Percentiles rank a stretch among this genome's conserved stretches.
Evolutionary conservation across 108 stramenopile species (phyloP).

Genomic region (Nitzschia putrida): DNA sequence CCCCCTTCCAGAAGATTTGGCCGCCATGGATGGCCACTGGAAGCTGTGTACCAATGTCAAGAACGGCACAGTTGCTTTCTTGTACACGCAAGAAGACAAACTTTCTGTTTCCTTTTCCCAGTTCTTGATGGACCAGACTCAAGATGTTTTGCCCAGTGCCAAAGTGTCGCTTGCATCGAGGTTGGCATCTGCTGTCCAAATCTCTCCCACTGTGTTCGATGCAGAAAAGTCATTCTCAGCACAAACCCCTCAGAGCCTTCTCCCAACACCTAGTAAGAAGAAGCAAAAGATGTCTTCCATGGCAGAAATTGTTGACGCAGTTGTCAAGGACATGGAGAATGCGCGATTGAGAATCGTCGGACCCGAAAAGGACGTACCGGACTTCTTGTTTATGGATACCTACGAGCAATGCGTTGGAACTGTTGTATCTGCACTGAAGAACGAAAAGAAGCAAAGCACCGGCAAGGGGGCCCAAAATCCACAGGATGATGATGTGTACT

Average conservation of each 20-base stretch:
- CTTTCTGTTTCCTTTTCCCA: conserved; percentile 15
- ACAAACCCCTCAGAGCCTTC: no score
- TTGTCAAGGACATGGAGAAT: conserved; percentile 10
- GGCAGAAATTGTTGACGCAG: conserved; percentile 10
- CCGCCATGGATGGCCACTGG: conserved; percentile 15
- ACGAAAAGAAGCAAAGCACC: not conserved
- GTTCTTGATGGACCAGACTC: conserved; percentile 21
- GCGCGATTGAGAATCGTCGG: conserved; percentile 2
- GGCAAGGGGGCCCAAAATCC: conserved; percentile 4
- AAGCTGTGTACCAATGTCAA: conserved; percentile 17
- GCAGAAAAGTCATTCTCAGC: not conserved
- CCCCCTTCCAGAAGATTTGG: conserved; percentile 10
- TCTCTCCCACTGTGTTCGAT: not conserved
- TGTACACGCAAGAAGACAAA: conserved; percentile 13
- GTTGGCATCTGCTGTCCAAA: conserved; percentile 7
- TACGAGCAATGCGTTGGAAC: conserved; percentile 28
- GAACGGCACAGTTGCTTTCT: conserved; percentile 10
- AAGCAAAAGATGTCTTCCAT: conserved; percentile 5
- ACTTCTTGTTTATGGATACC: conserved; percentile 21
- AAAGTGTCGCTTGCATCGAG: conserved; percentile 1
- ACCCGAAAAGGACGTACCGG: not conserved
- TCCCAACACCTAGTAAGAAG: not conserved
- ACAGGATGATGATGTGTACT: conserved; percentile 5
- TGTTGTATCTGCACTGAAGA: conserved; percentile 10
- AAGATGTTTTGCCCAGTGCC: not conserved